Conservation (phyloP, 768 basidiomycete species). For the Tricholoma terreum region DNA sequence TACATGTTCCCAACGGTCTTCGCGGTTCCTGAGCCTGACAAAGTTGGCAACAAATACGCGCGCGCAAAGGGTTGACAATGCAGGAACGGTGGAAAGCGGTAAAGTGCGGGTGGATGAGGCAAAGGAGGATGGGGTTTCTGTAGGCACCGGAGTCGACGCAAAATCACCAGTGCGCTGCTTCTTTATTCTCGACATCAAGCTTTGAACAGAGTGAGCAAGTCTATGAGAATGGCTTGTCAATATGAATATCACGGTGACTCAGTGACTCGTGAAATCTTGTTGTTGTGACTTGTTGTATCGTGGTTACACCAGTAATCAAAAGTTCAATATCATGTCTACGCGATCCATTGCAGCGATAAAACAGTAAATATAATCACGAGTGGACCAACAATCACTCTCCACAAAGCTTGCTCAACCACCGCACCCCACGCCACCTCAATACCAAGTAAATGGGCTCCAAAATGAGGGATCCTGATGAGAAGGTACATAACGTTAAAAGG, state of each 20-base stretch:
- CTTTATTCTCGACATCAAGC: conserved; percentile 13
- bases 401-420: conserved; percentile 31
- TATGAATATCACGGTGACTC: too few species aligned
- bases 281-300: too few species aligned
- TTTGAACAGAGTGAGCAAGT: not conserved
- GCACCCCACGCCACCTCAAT: conserved; percentile 10
- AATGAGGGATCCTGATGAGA: conserved; percentile 20
- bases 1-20: conserved; percentile 37
- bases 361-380: conserved; percentile 26
- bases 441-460: conserved; percentile 16
- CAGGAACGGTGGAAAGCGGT: conserved; percentile 32
- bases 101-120: conserved; percentile 46
- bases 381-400: conserved; percentile 42
- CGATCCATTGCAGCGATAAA: conserved; percentile 1
- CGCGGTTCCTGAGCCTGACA: conserved; percentile 35
- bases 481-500: conserved; percentile 47
- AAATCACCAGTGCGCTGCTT: conserved; percentile 7
- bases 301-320: too few species aligned
- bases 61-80: conserved; percentile 49
- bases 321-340: not conserved
- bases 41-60: conserved; percentile 50
- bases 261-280: too few species aligned
- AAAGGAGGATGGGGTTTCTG: conserved; percentile 46
- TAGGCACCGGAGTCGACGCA: conserved; percentile 40
- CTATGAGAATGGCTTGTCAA: too few species aligned